A percentile compares a stretch with the other conserved stretches of the same genome.
Evolutionary conservation across 352 stramenopile genomes (phyloP).

Genomic region (Phytopythium vexans): DNA sequence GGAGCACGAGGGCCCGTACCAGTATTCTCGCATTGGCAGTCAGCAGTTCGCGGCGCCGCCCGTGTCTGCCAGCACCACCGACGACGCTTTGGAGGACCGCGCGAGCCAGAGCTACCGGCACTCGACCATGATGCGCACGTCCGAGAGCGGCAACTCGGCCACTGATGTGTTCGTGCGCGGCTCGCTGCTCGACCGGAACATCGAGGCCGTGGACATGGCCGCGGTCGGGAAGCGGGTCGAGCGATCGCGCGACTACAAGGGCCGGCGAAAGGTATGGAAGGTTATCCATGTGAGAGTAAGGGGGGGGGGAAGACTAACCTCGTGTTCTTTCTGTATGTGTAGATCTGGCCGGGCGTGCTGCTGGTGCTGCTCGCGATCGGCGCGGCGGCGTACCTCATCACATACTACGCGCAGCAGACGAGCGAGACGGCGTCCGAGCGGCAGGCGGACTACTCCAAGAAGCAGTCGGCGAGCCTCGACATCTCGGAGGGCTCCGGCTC

Average conservation of each 20-base stretch:
- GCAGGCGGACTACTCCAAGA: slow-evolving; percentile 22
- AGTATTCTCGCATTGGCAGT: no score
- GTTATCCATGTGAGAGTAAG: not conserved
- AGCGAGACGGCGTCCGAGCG: slow-evolving; percentile 17
- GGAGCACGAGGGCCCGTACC: no score
- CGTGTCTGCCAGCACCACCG: no score
- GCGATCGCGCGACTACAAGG: slow-evolving; percentile 60
- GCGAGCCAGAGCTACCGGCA: not conserved
- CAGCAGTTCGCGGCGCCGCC: no score
- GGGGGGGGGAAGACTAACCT: slow-evolving; percentile 5
- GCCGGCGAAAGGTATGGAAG: slow-evolving; percentile 32
- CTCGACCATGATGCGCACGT: slow-evolving; percentile 3
- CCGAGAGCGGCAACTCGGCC: slow-evolving; percentile 1
- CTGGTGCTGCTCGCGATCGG: slow-evolving; percentile 40
- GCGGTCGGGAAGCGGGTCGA: slow-evolving; percentile 16
- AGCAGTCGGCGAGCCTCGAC: slow-evolving; percentile 32
- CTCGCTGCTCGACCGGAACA: slow-evolving; percentile 46
- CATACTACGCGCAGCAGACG: slow-evolving; percentile 27
- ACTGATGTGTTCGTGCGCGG: slow-evolving; percentile 35
- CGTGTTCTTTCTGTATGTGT: slow-evolving; percentile 10
- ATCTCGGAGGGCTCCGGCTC: slow-evolving; percentile 31
- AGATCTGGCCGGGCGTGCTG: slow-evolving; percentile 57
- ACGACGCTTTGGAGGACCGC: no score
- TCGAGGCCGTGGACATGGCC: slow-evolving; percentile 24
- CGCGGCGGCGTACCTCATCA: slow-evolving; percentile 43